A percentile compares a stretch with the other conserved stretches of the same genome.
These are phyloP conservation scores for Dorcoceras hygrometricum DNA, from an alignment of 257 asterid genomes.

Conservation along the genomic window DNA sequence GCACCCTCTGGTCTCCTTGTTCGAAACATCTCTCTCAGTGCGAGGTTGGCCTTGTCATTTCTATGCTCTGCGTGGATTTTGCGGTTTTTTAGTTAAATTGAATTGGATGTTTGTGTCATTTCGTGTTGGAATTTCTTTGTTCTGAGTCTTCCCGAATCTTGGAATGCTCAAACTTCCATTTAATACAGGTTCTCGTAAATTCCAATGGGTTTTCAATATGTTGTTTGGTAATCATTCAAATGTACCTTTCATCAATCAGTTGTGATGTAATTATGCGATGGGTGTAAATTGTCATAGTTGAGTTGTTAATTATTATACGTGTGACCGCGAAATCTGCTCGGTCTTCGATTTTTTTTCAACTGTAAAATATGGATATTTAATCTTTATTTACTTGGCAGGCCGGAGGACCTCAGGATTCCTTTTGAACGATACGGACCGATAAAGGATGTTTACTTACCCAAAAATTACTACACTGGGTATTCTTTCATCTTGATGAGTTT, in stretches of 20 bases:
- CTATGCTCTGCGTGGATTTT: not conserved
- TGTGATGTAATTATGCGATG: not conserved
- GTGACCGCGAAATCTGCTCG: no score
- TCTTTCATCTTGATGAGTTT: conserved; percentile 2
- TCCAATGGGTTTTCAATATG: not conserved
- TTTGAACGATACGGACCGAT: conserved; percentile 88
- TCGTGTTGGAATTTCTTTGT: not conserved
- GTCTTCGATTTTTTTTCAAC: no score
- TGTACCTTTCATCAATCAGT: no score
- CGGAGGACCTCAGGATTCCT: conserved; percentile 80
- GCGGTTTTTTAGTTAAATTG: not conserved
- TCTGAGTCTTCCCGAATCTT: not conserved
- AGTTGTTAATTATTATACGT: no score
- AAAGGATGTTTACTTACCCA: conserved; percentile 86
- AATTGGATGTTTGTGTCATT: not conserved
- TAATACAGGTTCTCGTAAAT: not conserved
- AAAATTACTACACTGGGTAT: conserved; percentile 83
- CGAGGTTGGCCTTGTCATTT: conserved; percentile 43
- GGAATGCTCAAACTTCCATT: not conserved
- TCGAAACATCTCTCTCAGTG: conserved; percentile 79
- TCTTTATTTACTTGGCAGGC: conserved; percentile 43
- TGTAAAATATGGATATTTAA: conserved; percentile 9
- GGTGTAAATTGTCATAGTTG: not conserved
- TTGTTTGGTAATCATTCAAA: not conserved
- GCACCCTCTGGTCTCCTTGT: conserved; percentile 92